Base-by-base conservation (phyloP, 2,329 filamentous ascomycete genomes). In the Emergomyces pasteurianus region DNA sequence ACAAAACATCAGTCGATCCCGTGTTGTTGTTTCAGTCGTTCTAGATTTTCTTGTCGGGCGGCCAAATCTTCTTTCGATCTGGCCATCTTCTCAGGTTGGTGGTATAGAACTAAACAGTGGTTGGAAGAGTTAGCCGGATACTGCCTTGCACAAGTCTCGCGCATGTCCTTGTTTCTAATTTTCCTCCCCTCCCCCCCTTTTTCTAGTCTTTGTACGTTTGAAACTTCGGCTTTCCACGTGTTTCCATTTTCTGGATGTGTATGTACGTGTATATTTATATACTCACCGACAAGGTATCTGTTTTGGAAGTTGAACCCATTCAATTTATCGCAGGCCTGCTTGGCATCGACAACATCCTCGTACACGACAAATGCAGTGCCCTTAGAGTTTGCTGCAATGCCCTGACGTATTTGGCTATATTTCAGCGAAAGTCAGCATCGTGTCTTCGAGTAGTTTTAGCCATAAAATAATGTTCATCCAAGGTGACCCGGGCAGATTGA, bases 301-400 rank as follows among this genome's bases (percentile, higher is more conserved):
- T 92, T 96, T 81, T 99, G 94, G 78, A 99, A 99, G 81, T 99
- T 99, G 86, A 95, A 99, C 75, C 94, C 94, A 82, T 99, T 99
- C 76, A 99, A 83, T 81, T 97, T 96, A 82, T 99, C 94, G 83
- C 94, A 97, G 73, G 94, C 94, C 79, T 91, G 87, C 81, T 99
- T 99, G 68, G 94, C 92, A 82, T 99, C 94, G 84, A 94, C 89
- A 69, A 97, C 92, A 83, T 99, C 94, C 79, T 97, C 94, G 82
- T 96, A 99, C 78, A 99, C 94, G 70, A 99, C 94, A 78, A 96
- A 99, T 68, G 92, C 94, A 59, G 94, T 99, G 75, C 94, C 94
- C 79, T 97, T 99, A 72, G 94, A 96, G 77, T 94, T 92, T 79
- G 87, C 91, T 69, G 92, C 90, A 74, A 97, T 97, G 70, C 94